Evolutionary conservation across 2,329 filamentous ascomycete species (phyloP), one percentile per base, ranked within the genome.

Genomic region (Trichoderma oligosporum): DNA sequence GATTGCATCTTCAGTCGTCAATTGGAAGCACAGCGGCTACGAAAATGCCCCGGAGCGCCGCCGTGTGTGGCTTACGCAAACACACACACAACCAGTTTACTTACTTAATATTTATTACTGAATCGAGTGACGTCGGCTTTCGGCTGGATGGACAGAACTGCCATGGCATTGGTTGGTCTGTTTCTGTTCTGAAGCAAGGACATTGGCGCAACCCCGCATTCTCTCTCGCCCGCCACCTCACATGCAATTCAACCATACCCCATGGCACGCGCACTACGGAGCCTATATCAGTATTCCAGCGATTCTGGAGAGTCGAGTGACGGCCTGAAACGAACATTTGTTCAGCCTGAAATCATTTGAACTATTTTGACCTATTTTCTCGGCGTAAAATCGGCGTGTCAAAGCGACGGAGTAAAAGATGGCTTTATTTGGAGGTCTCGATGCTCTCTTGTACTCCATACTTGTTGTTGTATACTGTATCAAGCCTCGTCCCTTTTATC

Each of bases 121-220:
- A 46, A n/a, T 31, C 41, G 52, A 45, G 56, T 57, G 56, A 52
- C 56, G 56, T 51, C 56, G 56, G n/a, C n/a, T 36, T 41, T 52
- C 56, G 56, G 56, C 47, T 57, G 56, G 54, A 39, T 11, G 56
- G 46, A 57, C 33, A 24, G 41, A 20, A 27, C 41, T 16, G 24
- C 35, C n/a, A n/a, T 51, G 47, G 29, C 18, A 38, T 38, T 49
- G 47, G 33, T 25, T 31, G 27, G 39, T n/a, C 39, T 38, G 38
- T n/a, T n/a, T n/a, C n/a, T n/a, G n/a, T n/a, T n/a, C n/a, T n/a
- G 42, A 55, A 46, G 52, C 41, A 46, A n/a, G 31, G 39, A 55
- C 52, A 22, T 38, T n/a, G 46, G 44, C 45, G 45, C 29, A 54
- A 58, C 56, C 56, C 56, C 56, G 56, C 48, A 58, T 58, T 54